A percentile compares a stretch with the other conserved stretches of the same genome.
Evolutionary conservation across 139 green algal species (phyloP).

Genomic region (Micromonas commoda): DNA sequence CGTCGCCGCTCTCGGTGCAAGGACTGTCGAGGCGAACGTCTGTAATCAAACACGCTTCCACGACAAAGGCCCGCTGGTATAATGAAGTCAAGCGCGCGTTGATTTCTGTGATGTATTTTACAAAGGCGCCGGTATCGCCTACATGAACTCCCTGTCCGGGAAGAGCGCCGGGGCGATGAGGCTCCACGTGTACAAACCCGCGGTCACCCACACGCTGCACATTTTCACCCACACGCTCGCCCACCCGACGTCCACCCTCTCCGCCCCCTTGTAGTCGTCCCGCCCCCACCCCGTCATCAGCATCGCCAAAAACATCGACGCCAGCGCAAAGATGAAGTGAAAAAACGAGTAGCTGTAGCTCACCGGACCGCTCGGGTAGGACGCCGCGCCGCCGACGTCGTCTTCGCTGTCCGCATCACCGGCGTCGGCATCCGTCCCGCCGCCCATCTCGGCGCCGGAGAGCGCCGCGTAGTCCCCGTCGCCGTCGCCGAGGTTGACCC

Average conservation of each 20-base stretch:
- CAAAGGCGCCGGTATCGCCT: background rate
- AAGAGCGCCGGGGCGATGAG: conserved; percentile 14
- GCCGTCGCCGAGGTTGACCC: background rate
- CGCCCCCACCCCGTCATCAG: conserved; percentile 93
- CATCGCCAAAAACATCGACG: conserved; percentile 92
- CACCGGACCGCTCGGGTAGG: conserved; percentile 1
- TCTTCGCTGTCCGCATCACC: background rate
- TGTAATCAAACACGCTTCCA: too few species aligned
- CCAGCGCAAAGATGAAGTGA: conserved; percentile 93
- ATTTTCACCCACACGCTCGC: conserved; percentile 90
- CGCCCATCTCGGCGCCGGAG: background rate
- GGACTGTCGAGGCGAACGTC: too few species aligned
- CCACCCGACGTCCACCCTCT: conserved; percentile 93
- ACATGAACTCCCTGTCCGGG: conserved; percentile 9
- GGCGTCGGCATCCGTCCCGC: background rate
- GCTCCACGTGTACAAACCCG: conserved; percentile 58
- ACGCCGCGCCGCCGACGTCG: background rate
- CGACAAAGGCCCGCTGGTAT: too few species aligned
- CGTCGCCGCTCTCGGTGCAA: too few species aligned
- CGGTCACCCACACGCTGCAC: conserved; percentile 63
- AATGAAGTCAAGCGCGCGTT: too few species aligned
- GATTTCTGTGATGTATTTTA: background rate
- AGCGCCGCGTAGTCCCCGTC: background rate
- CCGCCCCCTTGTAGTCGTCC: conserved; percentile 43
- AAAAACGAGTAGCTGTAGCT: conserved; percentile 89